These are phyloP conservation scores for Luzula sylvatica DNA, from an alignment of 176 grass and related monocot genomes.

Conservation along the genomic window DNA sequence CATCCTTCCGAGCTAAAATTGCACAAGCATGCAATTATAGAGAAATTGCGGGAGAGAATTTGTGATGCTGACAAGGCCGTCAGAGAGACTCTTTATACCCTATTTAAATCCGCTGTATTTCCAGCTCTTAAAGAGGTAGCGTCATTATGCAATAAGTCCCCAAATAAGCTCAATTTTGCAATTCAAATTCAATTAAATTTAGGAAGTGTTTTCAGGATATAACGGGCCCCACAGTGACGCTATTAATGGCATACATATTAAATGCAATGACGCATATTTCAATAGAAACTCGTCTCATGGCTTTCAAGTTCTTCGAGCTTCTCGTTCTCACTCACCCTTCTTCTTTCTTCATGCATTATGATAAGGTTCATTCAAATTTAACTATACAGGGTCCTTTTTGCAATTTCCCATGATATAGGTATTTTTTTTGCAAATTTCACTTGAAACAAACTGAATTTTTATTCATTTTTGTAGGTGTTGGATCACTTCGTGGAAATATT, in stretches of 20 bases:
- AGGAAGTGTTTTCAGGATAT: constrained; percentile 56
- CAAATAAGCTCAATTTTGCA: constrained; percentile 4
- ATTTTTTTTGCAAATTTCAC: constrained; percentile 9
- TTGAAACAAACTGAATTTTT: constrained; percentile 19
- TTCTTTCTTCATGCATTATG: constrained; percentile 66
- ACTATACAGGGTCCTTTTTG: too few species aligned
- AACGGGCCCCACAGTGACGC: constrained; percentile 39
- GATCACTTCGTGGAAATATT: constrained; percentile 66
- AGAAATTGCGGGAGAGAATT: constrained; percentile 63
- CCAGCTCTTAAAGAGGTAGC: constrained; percentile 83
- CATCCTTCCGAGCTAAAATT: constrained; percentile 70
- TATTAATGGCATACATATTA: constrained; percentile 77
- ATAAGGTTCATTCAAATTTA: constrained; percentile 53
- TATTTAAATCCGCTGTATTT: constrained; percentile 62
- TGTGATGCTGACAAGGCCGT: constrained; percentile 58
- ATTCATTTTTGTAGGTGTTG: constrained; percentile 39
- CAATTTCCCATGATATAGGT: background rate
- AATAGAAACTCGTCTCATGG: constrained; percentile 64
- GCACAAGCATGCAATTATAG: constrained; percentile 63
- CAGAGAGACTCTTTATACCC: constrained; percentile 48
- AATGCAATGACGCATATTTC: constrained; percentile 84
- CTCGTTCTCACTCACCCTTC: constrained; percentile 57
- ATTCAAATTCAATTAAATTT: background rate
- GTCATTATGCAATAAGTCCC: too few species aligned
- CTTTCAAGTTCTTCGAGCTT: constrained; percentile 90